phyloP scores from a whole-genome alignment of 2,329 filamentous ascomycete genomes.

The Tolypocladium guangdongense region DNA sequence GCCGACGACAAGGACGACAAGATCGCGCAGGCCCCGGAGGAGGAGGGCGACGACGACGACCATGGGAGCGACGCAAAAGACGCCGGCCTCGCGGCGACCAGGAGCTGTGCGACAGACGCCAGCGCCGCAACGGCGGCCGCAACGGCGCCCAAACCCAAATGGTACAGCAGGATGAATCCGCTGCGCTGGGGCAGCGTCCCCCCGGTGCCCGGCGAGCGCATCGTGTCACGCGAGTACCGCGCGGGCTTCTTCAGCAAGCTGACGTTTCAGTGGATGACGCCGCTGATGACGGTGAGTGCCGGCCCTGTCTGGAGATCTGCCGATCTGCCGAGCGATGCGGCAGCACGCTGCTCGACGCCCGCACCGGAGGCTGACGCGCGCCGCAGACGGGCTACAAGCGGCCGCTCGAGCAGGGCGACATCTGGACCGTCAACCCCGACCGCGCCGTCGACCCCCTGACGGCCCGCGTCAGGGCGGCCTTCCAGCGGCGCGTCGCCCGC shows the following conservation, averaged over 20 bases:
- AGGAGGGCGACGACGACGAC: not conserved
- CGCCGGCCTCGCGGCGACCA: conserved; percentile 19
- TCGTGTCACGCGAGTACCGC: conserved; percentile 55
- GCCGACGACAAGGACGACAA: conserved; percentile 7
- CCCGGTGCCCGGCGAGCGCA: conserved; percentile 41
- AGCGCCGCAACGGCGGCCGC: conserved; percentile 36
- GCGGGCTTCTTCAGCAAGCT: conserved; percentile 66
- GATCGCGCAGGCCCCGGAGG: not conserved
- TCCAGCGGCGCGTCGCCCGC: conserved; percentile 54
- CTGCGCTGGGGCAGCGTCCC: conserved; percentile 47
- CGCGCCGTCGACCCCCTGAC: conserved; percentile 63
- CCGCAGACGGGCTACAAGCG: conserved; percentile 71
- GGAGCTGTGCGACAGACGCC: conserved; percentile 42
- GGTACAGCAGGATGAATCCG: conserved; percentile 53
- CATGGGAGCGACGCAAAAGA: not conserved
- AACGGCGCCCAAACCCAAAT: conserved; percentile 25
- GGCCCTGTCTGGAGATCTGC: not conserved
- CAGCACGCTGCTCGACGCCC: too few species aligned
- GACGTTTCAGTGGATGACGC: conserved; percentile 84
- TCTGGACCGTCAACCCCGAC: conserved; percentile 80
- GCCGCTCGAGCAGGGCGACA: conserved; percentile 69
- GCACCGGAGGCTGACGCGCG: not conserved
- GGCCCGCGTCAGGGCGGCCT: conserved; percentile 52
- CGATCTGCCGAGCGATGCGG: too few species aligned
- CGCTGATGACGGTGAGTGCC: conserved; percentile 62